phyloP scores from a whole-genome alignment of 306 rosid species.

The Crotalaria pallida region DNA sequence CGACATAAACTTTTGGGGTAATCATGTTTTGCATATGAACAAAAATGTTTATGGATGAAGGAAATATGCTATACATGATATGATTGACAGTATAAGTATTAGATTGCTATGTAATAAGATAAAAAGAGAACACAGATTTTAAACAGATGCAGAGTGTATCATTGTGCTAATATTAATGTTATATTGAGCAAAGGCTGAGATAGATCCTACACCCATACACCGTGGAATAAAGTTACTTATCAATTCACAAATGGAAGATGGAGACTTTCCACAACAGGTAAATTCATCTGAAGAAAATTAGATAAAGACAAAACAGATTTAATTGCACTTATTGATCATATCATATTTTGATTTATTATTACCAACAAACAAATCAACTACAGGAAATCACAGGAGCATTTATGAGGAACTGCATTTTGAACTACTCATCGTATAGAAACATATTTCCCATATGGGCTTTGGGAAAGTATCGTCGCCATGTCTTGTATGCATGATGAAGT shows the following conservation, averaged over 20 bases:
- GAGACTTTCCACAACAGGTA: conserved; percentile 78
- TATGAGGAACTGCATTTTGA: conserved; percentile 43
- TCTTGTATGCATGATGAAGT: conserved; percentile 15
- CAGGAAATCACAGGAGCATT: conserved; percentile 50
- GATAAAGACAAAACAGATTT: not conserved
- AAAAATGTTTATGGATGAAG: too few species aligned
- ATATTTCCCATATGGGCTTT: conserved; percentile 60
- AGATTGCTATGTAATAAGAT: too few species aligned
- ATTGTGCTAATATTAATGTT: not conserved
- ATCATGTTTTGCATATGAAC: too few species aligned
- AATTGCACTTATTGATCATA: not conserved
- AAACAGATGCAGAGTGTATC: not conserved
- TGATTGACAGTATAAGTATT: too few species aligned
- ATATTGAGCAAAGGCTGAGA: conserved; percentile 37
- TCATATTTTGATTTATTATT: not conserved
- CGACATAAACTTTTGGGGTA: not conserved
- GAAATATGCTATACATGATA: too few species aligned
- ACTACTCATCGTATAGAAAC: conserved; percentile 45
- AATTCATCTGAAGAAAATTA: not conserved
- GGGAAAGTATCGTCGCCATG: conserved; percentile 37
- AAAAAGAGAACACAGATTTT: not conserved
- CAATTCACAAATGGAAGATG: conserved; percentile 66
- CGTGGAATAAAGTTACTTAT: conserved; percentile 45
- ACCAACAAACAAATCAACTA: not conserved
- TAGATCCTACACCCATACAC: conserved; percentile 58